A percentile compares a stretch with the other conserved stretches of the same genome.
These are phyloP conservation scores for Polysphondylium violaceum DNA, from an alignment of 78 protist species.

Conservation along the genomic window DNA sequence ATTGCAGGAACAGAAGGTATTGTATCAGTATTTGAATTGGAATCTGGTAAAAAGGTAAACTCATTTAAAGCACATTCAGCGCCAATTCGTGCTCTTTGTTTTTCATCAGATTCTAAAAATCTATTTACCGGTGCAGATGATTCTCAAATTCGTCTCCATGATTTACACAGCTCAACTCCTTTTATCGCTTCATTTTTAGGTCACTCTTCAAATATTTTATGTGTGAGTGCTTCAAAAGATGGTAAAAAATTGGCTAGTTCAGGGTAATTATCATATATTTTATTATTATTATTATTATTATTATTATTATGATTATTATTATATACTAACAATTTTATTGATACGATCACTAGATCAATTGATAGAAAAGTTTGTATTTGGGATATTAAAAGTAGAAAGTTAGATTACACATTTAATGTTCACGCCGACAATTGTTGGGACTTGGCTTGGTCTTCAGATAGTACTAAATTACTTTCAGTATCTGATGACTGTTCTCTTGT, in stretches of 20 bases:
- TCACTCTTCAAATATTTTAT: constrained; percentile 61
- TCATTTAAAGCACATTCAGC: constrained; percentile 23
- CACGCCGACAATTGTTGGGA: constrained; percentile 65
- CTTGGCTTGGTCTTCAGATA: constrained; percentile 41
- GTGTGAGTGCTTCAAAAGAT: constrained; percentile 28
- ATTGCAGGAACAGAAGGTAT: constrained; percentile 60
- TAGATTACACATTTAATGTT: constrained; percentile 54
- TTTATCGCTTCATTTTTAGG: constrained; percentile 61
- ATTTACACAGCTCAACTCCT: constrained; percentile 25
- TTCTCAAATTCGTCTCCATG: constrained; percentile 50
- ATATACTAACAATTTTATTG: background rate
- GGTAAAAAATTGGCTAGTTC: constrained; percentile 73
- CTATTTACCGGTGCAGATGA: constrained; percentile 75
- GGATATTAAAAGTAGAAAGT: constrained; percentile 62
- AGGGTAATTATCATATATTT: constrained; percentile 8
- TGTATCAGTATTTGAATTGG: constrained; percentile 54
- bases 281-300: background rate
- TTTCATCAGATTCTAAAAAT: constrained; percentile 18
- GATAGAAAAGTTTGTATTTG: constrained; percentile 72
- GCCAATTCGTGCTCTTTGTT: constrained; percentile 58
- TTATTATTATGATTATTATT: background rate
- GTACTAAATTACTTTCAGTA: constrained; percentile 45
- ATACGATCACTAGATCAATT: constrained; percentile 2
- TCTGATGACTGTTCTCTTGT: constrained; percentile 51
- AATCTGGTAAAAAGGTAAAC: constrained; percentile 42